phyloP scores from a whole-genome alignment of 257 asterid species.

The Solanum virginianum region DNA sequence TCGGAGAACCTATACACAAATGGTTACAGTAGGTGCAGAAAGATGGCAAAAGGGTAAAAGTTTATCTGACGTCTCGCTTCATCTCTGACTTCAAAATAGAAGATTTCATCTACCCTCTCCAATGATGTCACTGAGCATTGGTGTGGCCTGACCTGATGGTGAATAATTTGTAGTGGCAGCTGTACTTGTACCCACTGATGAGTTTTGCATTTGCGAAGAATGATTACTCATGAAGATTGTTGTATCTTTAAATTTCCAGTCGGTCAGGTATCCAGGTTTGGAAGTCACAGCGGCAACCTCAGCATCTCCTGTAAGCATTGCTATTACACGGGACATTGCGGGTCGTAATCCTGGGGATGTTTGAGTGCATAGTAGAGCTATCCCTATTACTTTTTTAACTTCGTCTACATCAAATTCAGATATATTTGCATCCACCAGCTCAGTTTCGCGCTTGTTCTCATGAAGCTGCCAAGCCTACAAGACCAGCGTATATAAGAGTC shows the following conservation, averaged over 20 bases:
- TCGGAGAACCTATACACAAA: neutral
- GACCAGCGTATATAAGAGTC: neutral
- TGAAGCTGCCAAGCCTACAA: slow-evolving; percentile 25
- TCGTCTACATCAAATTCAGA: slow-evolving; percentile 18
- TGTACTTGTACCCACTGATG: slow-evolving; percentile 3
- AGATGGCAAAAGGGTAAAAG: neutral
- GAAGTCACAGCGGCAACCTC: slow-evolving; percentile 36
- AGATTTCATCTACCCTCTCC: slow-evolving; percentile 32
- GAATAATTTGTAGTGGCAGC: slow-evolving; percentile 3
- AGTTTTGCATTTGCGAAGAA: neutral
- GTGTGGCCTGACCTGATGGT: slow-evolving; percentile 12
- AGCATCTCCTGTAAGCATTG: slow-evolving; percentile 55
- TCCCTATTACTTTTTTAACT: slow-evolving; percentile 33
- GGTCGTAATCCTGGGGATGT: slow-evolving; percentile 44
- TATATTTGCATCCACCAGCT: slow-evolving; percentile 35
- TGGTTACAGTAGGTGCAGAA: neutral
- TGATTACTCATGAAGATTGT: slow-evolving; percentile 15
- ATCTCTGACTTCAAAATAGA: neutral
- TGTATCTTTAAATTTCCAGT: slow-evolving; percentile 36
- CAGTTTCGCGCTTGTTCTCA: slow-evolving; percentile 22
- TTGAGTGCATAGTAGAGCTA: slow-evolving; percentile 62
- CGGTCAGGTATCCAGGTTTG: slow-evolving; percentile 51
- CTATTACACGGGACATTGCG: slow-evolving; percentile 56
- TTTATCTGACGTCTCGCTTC: neutral
- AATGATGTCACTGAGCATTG: slow-evolving; percentile 31